A percentile compares a stretch with the other conserved stretches of the same genome.
Evolutionary conservation across 2,329 filamentous ascomycete genomes (phyloP).

Genomic region (Pseudogymnoascus pannorum): DNA sequence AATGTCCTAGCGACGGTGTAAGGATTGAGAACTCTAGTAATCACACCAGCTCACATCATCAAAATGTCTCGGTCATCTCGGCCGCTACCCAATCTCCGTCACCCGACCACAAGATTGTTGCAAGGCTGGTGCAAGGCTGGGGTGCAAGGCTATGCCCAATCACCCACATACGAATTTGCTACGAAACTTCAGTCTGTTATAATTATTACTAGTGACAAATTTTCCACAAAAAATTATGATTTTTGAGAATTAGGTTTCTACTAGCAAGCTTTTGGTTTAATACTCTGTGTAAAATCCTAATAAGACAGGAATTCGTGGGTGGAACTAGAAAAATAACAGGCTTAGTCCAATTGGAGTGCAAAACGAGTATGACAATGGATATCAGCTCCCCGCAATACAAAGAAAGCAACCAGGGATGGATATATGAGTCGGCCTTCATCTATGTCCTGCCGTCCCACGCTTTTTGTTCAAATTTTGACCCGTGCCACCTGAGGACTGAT

Average conservation of each 20-base stretch:
- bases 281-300: not conserved
- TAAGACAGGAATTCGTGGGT: not conserved
- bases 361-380: not conserved
- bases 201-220: not conserved
- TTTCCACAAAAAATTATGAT: not conserved
- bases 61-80: conserved; percentile 2
- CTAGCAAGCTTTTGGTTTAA: not conserved
- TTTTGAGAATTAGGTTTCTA: not conserved
- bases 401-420: not conserved
- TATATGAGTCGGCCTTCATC: too few species aligned
- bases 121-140: conserved; percentile 1
- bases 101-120: not conserved
- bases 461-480: not conserved
- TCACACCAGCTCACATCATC: not conserved
- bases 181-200: not conserved
- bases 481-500: not conserved
- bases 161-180: not conserved
- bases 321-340: not conserved
- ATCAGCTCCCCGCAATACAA: not conserved
- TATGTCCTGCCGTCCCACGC: not conserved
- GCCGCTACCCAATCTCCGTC: not conserved
- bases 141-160: not conserved
- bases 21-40: not conserved
- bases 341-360: not conserved
- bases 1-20: not conserved